These are phyloP conservation scores for Coelastrella sp. DNA, from an alignment of 139 green algal species.

Conservation along the genomic window DNA sequence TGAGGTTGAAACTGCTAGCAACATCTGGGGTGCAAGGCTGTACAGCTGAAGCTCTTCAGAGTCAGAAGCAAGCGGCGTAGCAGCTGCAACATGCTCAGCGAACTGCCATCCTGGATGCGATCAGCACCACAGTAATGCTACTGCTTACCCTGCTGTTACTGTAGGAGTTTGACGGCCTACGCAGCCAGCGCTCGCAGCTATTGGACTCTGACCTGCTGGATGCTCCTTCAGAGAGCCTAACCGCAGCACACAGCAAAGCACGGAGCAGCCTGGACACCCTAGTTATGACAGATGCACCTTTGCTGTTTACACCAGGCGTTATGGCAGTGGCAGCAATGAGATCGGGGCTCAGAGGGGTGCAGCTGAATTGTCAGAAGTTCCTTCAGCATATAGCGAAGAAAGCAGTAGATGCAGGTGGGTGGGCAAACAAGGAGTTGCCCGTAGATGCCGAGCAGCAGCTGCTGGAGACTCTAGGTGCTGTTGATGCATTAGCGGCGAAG, in stretches of 20 bases:
- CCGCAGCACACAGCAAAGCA: background rate
- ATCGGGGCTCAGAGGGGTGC: constrained; percentile 47
- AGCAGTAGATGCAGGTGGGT: constrained; percentile 3
- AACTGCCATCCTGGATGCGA: no score
- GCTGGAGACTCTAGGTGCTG: constrained; percentile 1
- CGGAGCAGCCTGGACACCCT: constrained; percentile 69
- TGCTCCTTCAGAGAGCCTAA: constrained; percentile 41
- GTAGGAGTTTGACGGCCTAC: constrained; percentile 38
- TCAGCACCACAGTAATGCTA: background rate
- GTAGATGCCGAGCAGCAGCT: constrained; percentile 28
- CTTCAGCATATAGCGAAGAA: constrained; percentile 5
- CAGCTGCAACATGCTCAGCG: no score
- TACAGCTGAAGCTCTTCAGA: no score
- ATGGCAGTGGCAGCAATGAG: constrained; percentile 70
- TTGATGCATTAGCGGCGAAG: constrained; percentile 20
- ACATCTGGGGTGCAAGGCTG: no score
- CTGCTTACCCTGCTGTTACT: background rate
- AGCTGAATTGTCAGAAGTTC: constrained; percentile 8
- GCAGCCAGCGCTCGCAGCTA: constrained; percentile 8
- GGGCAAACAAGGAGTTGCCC: background rate
- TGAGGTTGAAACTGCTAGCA: no score
- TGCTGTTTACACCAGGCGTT: constrained; percentile 75
- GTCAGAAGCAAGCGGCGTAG: no score
- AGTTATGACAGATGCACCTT: constrained; percentile 83
- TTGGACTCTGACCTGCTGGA: constrained; percentile 25